Conservation (phyloP, 108 stramenopile genomes). For the Skeletonema grethae region DNA sequence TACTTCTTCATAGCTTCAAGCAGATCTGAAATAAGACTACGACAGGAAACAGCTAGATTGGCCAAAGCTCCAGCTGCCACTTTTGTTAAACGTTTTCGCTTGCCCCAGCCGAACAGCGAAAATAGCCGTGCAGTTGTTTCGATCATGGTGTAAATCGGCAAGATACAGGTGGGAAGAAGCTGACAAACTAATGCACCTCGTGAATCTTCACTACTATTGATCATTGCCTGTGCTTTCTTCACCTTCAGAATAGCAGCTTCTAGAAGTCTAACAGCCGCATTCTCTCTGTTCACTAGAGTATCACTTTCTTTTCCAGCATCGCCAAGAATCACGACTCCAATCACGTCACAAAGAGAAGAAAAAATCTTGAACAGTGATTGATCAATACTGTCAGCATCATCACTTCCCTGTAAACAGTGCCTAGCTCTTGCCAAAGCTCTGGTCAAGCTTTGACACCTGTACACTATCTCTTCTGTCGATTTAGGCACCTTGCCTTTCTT, state of each 20-base stretch:
- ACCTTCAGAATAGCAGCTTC: constrained; percentile 13
- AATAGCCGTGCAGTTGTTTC: constrained; percentile 61
- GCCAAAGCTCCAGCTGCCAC: constrained; percentile 59
- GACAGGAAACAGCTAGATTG: constrained; percentile 40
- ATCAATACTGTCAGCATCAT: constrained; percentile 9
- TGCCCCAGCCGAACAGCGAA: constrained; percentile 76
- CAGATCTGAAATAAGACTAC: constrained; percentile 54
- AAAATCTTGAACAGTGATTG: constrained; percentile 29
- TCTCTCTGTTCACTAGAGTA: constrained; percentile 29
- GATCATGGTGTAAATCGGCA: constrained; percentile 66
- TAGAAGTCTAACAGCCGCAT: constrained; percentile 3
- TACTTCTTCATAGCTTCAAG: constrained; percentile 28
- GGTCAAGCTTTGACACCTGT: constrained; percentile 58
- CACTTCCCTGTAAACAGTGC: not conserved
- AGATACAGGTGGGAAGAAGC: constrained; percentile 59
- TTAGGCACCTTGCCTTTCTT: constrained; percentile 82
- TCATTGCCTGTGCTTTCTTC: constrained; percentile 12
- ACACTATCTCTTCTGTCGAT: constrained; percentile 45
- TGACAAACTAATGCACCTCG: constrained; percentile 38
- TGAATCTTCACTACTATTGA: constrained; percentile 3
- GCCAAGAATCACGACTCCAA: constrained; percentile 54
- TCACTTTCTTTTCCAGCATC: constrained; percentile 22
- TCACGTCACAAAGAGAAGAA: constrained; percentile 45
- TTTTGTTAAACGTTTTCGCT: constrained; percentile 68
- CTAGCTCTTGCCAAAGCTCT: constrained; percentile 29